Evolutionary conservation across 352 stramenopile genomes (phyloP).

Genomic region (Plasmopara halstedii): DNA sequence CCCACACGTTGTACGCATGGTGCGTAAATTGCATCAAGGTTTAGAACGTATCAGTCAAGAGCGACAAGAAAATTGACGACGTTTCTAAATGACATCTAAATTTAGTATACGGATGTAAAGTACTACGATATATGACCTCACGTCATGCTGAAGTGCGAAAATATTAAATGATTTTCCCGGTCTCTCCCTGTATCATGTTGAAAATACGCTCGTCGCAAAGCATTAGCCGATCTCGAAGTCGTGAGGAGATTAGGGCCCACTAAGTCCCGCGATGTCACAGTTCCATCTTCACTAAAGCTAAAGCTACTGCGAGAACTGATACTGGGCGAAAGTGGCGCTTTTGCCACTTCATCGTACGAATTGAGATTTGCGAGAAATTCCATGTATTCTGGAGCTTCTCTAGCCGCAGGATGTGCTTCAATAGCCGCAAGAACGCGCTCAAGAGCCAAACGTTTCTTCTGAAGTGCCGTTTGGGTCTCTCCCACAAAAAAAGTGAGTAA

Average conservation of each 20-base stretch:
- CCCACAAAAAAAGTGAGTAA: conserved; percentile 68
- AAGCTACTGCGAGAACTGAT: conserved; percentile 24
- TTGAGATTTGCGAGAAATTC: conserved; percentile 58
- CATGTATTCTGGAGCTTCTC: conserved; percentile 56
- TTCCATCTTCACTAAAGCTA: conserved; percentile 26
- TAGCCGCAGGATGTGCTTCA: conserved; percentile 45
- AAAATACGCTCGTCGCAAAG: conserved; percentile 25
- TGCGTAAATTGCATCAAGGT: conserved; percentile 33
- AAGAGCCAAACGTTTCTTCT: conserved; percentile 51
- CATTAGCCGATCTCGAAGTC: conserved; percentile 25
- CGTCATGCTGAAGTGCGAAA: conserved; percentile 48
- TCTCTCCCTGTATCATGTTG: conserved; percentile 14
- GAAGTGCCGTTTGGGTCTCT: conserved; percentile 59
- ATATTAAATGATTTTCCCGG: conserved; percentile 36
- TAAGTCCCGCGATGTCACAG: conserved; percentile 17
- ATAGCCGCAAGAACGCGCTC: conserved; percentile 42
- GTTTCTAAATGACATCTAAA: conserved; percentile 5
- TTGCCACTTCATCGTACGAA: conserved; percentile 40
- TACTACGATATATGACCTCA: too few species aligned
- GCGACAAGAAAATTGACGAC: conserved; percentile 5
- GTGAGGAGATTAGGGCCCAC: conserved; percentile 12
- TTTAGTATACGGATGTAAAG: conserved; percentile 17
- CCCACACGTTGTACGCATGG: conserved; percentile 52
- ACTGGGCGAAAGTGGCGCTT: conserved; percentile 21
- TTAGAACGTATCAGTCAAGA: conserved; percentile 32